These are phyloP conservation scores for Pseudocercospora musae DNA, from an alignment of 2,329 filamentous ascomycete species.

Conservation along the genomic window DNA sequence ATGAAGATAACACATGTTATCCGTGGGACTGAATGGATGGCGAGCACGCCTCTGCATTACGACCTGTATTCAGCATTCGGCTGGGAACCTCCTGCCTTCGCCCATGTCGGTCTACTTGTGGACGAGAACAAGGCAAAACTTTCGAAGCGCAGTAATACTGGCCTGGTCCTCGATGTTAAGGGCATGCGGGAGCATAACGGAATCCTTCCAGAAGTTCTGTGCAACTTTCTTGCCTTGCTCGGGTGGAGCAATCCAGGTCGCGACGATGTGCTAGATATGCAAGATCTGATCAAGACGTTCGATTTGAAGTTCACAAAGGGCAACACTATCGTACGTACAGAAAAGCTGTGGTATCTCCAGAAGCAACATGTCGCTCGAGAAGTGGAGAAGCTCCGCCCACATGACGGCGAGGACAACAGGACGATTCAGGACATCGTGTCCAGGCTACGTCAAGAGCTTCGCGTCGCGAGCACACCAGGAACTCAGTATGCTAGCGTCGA, in stretches of 20 bases:
- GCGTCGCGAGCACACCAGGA: background rate
- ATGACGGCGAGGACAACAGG: conserved; percentile 28
- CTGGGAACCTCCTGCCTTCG: conserved; percentile 48
- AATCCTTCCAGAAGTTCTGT: conserved; percentile 61
- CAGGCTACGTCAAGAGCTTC: conserved; percentile 1
- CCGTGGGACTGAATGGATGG: conserved; percentile 92
- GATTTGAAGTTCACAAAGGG: conserved; percentile 86
- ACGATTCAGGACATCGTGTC: conserved; percentile 38
- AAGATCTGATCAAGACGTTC: conserved; percentile 71
- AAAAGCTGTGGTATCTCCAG: conserved; percentile 79
- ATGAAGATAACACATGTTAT: conserved; percentile 98
- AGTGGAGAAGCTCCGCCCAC: conserved; percentile 44
- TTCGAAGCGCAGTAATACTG: conserved; percentile 68
- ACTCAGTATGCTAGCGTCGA: conserved; percentile 29
- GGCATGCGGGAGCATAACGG: conserved; percentile 56
- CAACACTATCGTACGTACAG: conserved; percentile 76
- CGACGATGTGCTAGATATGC: conserved; percentile 68
- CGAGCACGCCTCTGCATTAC: conserved; percentile 79
- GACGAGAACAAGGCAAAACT: conserved; percentile 49
- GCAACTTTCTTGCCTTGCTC: conserved; percentile 80
- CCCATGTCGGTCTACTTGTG: conserved; percentile 49
- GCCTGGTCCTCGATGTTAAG: conserved; percentile 55
- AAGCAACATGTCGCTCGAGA: conserved; percentile 60
- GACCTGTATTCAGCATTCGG: conserved; percentile 51
- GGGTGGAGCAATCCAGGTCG: conserved; percentile 72